Evolutionary conservation across 768 basidiomycete genomes (phyloP), one percentile per base, ranked within the genome.

Genomic region (Lactifluus piperatus): DNA sequence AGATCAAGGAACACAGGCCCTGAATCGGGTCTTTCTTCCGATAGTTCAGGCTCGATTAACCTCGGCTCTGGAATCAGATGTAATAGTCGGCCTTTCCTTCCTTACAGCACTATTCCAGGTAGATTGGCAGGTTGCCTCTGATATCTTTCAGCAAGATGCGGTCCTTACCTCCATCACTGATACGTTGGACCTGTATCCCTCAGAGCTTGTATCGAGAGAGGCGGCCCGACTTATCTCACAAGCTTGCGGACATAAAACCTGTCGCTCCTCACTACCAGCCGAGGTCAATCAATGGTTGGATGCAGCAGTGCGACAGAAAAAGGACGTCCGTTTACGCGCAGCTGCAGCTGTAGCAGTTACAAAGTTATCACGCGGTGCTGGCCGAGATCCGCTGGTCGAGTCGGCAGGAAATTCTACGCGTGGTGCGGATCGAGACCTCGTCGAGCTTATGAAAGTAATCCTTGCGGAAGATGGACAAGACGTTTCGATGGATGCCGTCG

Each of bases 41-140:
- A 66, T 74, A 0, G 69, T 88, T 34, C 64, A 78, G 8, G 70
- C 75, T 13, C 74, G 75, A 44, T 74, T 92, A 10, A 73, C 78
- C 34, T 83, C 84, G 46, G 77, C 80, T 3, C 74, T 80, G 20
- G 83, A 88, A 68, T 57, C 67, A 11, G 74, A 76, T 36, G 70
- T 83, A 27, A 71, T 85, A 18, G 71, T 74, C 14, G 84, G 82
- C 11, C 71, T 87, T 39, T 78, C 82, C 1, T 85, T 91, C 69
- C 75, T 93, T 50, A 75, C 79, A n/a, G 89, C 88, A 0, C 74
- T 94, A 20, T 91, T 92, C 67, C 89, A 92, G 68, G 82, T 92
- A n/a, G 89, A 91, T 64, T 79, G 83, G 71, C 73, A 78, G 52
- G 74, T 82, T 1, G 91, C 88, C 10, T 75, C 83, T 10, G 65